A percentile compares a stretch with the other conserved stretches of the same genome.
These are phyloP conservation scores for Sabuloglossum arenarium DNA, from an alignment of 495 filamentous ascomycete genomes.

Conservation along the genomic window DNA sequence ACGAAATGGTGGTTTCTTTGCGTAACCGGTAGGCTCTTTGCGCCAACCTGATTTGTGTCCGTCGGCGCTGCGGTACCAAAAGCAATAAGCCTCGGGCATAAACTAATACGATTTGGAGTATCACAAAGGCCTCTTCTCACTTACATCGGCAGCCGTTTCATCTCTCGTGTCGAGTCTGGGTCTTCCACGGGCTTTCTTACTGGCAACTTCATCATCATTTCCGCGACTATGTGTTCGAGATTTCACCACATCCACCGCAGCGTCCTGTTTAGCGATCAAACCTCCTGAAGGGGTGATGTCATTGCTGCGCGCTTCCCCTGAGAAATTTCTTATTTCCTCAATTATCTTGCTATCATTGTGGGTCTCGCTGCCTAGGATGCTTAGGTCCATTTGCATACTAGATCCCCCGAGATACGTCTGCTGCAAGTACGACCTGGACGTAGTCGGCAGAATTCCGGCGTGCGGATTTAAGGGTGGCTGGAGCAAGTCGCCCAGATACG, in stretches of 20 bases:
- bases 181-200: conserved; percentile 6
- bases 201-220: background rate
- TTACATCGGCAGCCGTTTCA: conserved; percentile 5
- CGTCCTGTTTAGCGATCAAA: background rate
- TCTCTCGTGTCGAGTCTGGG: conserved; percentile 4
- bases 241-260: background rate
- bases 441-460: background rate
- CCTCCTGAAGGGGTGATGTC: background rate
- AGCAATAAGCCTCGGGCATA: background rate
- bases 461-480: background rate
- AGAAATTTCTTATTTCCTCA: background rate
- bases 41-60: conserved; percentile 73
- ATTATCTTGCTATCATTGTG: background rate
- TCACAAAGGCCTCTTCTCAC: background rate
- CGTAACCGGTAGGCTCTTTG: conserved; percentile 70
- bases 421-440: conserved; percentile 2
- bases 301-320: background rate
- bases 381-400: background rate
- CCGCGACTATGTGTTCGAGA: background rate
- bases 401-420: background rate
- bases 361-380: background rate
- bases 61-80: conserved; percentile 34
- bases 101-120: background rate
- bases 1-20: conserved; percentile 63
- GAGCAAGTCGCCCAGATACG: background rate